phyloP scores from a whole-genome alignment of 768 basidiomycete genomes.

The Tylopilus plumbeoviolaceoides region DNA sequence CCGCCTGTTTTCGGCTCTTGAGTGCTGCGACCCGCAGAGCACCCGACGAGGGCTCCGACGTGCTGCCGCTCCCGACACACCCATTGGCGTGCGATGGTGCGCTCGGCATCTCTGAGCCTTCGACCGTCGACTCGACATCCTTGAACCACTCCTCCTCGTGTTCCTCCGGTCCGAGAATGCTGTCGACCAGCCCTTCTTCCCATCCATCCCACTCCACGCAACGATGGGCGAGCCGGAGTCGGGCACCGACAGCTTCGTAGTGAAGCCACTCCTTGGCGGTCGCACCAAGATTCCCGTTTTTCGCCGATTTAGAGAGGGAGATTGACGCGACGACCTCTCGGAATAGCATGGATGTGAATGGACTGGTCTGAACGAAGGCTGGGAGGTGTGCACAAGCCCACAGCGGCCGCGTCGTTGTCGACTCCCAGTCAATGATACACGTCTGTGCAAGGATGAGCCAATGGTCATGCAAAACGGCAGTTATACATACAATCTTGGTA shows the following conservation, averaged over 20 bases:
- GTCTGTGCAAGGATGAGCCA: constrained; percentile 43
- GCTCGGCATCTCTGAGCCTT: constrained; percentile 17
- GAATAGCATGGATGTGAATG: constrained; percentile 70
- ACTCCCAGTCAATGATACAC: constrained; percentile 88
- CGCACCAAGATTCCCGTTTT: constrained; percentile 33
- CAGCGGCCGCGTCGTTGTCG: constrained; percentile 80
- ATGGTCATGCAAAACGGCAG: background rate
- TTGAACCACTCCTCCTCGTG: constrained; percentile 70
- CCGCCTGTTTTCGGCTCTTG: constrained; percentile 34
- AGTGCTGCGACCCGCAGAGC: constrained; percentile 25
- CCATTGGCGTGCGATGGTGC: background rate
- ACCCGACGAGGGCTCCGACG: constrained; percentile 15
- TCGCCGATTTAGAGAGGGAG: constrained; percentile 22
- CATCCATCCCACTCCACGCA: constrained; percentile 88
- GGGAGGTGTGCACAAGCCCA: constrained; percentile 85
- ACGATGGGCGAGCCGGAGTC: constrained; percentile 72
- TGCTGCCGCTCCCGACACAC: background rate
- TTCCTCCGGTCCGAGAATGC: constrained; percentile 71
- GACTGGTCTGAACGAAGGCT: constrained; percentile 72
- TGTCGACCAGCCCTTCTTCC: constrained; percentile 80
- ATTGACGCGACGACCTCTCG: constrained; percentile 58
- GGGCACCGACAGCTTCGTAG: constrained; percentile 61
- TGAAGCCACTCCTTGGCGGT: constrained; percentile 70
- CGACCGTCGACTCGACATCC: constrained; percentile 29
- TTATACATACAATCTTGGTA: constrained; percentile 60